A percentile compares a stretch with the other conserved stretches of the same genome.
phyloP scores from a whole-genome alignment of 2,329 filamentous ascomycete species.

The Teratosphaeria destructans region DNA sequence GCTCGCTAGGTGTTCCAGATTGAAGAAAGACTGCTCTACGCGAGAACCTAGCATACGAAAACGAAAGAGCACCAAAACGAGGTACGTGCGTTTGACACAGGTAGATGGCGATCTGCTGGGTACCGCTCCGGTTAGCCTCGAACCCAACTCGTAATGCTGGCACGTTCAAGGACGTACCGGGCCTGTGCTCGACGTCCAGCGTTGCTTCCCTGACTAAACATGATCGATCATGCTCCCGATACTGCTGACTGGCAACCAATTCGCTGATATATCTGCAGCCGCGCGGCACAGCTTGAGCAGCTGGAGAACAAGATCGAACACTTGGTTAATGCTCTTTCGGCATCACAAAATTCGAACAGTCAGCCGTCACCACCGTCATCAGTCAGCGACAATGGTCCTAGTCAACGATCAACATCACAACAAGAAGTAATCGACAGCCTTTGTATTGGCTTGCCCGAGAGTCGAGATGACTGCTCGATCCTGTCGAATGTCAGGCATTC shows the following conservation, averaged over 20 bases:
- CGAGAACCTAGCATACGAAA: conserved; percentile 18
- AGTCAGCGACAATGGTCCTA: not conserved
- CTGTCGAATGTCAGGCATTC: not conserved
- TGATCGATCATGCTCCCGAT: not conserved
- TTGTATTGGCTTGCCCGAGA: not conserved
- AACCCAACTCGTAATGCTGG: not conserved
- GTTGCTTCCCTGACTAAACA: no score
- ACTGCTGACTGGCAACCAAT: not conserved
- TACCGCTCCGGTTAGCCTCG: not conserved
- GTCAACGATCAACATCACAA: not conserved
- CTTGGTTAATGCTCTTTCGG: conserved; percentile 22
- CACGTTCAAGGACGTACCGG: no score
- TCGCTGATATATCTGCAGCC: conserved; percentile 8
- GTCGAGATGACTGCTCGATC: not conserved
- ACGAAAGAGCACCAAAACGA: conserved; percentile 19
- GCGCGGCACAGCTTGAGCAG: conserved; percentile 24
- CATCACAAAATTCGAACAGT: conserved; percentile 4
- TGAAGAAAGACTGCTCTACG: conserved; percentile 22
- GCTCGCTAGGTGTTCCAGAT: conserved; percentile 16
- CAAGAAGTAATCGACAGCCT: not conserved
- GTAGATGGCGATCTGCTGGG: not conserved
- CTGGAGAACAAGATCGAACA: conserved; percentile 25
- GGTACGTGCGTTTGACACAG: conserved; percentile 12
- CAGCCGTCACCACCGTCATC: not conserved
- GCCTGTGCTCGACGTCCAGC: no score